Evolutionary conservation across 2,329 filamentous ascomycete genomes (phyloP), one percentile per base, ranked within the genome.

Genomic region (Aspergillus quadrilineatus): DNA sequence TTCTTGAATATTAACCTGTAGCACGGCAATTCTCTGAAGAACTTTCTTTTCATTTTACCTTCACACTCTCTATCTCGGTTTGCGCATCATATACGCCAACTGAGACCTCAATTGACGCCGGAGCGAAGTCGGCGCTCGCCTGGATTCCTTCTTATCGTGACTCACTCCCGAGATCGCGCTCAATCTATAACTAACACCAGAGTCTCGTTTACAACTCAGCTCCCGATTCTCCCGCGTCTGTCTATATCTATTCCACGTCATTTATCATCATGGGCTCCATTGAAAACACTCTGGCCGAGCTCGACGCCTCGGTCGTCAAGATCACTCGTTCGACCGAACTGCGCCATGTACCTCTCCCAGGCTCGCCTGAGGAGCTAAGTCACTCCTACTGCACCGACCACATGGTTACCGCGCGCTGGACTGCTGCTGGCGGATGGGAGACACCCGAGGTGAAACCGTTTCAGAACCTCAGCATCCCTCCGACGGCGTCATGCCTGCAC

Each of bases 381-480:
- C 72, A 75, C 55, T 73, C 67, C 30, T 60, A 71, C 57, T 83
- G 81, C 79, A 92, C 89, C 60, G 92, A 97, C 80, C 92, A 97
- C 80, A 96, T 96, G 91, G 80, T 94, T 66, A 87, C 86, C 50
- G 87, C 80, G 17, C 76, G 78, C 53, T 95, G 91, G 90, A 85
- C 80, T 34, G 75, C 73, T 22, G 70, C 77, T 43, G 69, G 75
- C 17, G 91, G 91, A 65, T 96, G 91, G 91, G 80, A 82, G 37
- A 79, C 83, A 1, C 91, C 91, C 1, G 82, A 88, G 65, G 82
- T 95, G 57, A 84, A 85, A 71, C 89, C 90, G 28, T 94, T 90
- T 73, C 89, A 89, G 0, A 88, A 89, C 9, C 77, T 96, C 52
- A 82, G 82, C 60, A 85, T 96, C 67, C 88, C 90, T 78, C 91